Percentiles rank a stretch among this genome's conserved stretches.
Conservation (phyloP, 228 moss, liverwort and hornwort genomes). For the Sphagnum fallax region DNA sequence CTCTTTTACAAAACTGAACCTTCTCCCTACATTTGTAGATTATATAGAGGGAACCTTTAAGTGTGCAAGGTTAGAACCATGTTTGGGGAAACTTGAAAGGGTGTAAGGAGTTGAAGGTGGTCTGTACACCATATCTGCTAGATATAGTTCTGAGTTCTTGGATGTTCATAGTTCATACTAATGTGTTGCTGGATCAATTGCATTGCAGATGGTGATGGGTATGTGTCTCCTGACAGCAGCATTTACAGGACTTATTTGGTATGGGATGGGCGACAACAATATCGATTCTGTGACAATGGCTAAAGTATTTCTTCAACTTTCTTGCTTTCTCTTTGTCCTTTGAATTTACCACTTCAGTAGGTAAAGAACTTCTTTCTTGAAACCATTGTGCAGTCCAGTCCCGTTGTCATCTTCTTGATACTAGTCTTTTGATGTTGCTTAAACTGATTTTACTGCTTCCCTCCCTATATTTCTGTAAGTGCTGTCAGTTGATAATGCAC, state of each 20-base stretch:
- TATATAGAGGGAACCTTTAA: too few relatives aligned
- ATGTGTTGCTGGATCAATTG: background rate
- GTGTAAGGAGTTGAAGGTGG: too few relatives aligned
- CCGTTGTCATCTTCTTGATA: background rate
- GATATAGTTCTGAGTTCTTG: too few relatives aligned
- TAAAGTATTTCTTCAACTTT: constrained; percentile 31
- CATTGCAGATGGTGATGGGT: constrained; percentile 55
- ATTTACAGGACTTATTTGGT: constrained; percentile 74
- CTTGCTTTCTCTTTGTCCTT: constrained; percentile 1
- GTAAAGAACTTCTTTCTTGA: background rate
- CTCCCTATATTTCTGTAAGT: background rate
- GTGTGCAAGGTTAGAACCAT: too few relatives aligned
- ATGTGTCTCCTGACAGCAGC: constrained; percentile 66
- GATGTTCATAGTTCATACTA: too few relatives aligned
- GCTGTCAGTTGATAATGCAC: too few relatives aligned
- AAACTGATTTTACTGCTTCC: background rate
- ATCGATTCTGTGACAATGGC: constrained; percentile 57
- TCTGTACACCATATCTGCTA: too few relatives aligned
- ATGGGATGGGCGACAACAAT: constrained; percentile 57
- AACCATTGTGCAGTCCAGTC: background rate
- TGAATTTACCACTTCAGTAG: background rate
- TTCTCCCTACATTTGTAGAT: too few relatives aligned
- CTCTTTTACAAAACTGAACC: too few relatives aligned
- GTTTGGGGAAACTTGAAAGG: too few relatives aligned
- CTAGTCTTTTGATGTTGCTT: background rate